Conservation (phyloP, 1,139 yeast genomes). For the Protomyces inouyei region DNA sequence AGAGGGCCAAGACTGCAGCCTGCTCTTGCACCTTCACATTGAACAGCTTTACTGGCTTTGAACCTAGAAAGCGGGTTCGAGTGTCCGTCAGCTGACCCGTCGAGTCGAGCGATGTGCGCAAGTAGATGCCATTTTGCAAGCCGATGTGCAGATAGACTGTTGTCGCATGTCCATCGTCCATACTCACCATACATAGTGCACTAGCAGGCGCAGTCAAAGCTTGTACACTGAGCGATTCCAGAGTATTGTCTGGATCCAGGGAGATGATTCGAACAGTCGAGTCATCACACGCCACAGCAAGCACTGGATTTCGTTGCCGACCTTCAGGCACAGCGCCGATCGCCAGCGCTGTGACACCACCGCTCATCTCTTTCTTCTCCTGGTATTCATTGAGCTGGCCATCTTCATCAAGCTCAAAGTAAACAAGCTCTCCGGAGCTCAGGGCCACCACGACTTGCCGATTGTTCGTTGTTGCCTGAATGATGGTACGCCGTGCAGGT, state of each 20-base stretch:
- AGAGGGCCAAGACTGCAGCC: conserved; percentile 41
- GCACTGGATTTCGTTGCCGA: conserved; percentile 50
- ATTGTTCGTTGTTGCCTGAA: conserved; percentile 57
- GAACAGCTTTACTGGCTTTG: conserved; percentile 56
- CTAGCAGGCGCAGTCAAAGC: conserved; percentile 58
- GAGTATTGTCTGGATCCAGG: conserved; percentile 55
- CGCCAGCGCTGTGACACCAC: conserved; percentile 52
- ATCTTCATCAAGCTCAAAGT: conserved; percentile 68
- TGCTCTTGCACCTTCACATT: conserved; percentile 38
- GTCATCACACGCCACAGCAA: conserved; percentile 70
- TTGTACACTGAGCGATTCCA: conserved; percentile 63
- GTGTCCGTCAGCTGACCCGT: conserved; percentile 66
- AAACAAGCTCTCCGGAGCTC: conserved; percentile 68
- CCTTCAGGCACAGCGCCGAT: conserved; percentile 54
- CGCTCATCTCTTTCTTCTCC: conserved; percentile 54
- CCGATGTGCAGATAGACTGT: conserved; percentile 63
- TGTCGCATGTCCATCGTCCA: conserved; percentile 37
- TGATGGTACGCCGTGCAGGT: conserved; percentile 68
- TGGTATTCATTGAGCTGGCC: conserved; percentile 70
- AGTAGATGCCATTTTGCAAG: conserved; percentile 73
- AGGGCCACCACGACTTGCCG: conserved; percentile 67
- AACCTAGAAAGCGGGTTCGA: conserved; percentile 69
- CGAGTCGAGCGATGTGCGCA: conserved; percentile 55
- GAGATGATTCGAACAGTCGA: conserved; percentile 67
- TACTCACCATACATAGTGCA: conserved; percentile 48